phyloP scores from a whole-genome alignment of 257 asterid species.

The Handroanthus guayacan region DNA sequence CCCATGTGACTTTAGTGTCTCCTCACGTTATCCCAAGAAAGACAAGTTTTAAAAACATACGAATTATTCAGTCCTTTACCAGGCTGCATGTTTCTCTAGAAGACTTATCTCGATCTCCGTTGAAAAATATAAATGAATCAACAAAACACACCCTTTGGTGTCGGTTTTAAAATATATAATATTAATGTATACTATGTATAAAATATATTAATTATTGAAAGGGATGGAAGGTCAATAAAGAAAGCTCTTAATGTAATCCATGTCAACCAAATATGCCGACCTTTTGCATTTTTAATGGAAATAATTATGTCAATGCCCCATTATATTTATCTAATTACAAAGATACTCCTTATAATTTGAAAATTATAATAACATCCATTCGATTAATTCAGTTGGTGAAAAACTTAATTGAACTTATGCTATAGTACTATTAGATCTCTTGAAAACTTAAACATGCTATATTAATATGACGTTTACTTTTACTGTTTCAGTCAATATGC shows the following conservation, averaged over 20 bases:
- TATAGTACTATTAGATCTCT: too few species aligned
- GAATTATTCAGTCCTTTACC: constrained; percentile 11
- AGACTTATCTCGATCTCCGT: constrained; percentile 6
- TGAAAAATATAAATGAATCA: constrained; percentile 27
- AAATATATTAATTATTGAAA: constrained; percentile 25
- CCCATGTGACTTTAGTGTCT: constrained; percentile 36
- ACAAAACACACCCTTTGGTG: constrained; percentile 25
- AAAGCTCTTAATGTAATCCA: constrained; percentile 27
- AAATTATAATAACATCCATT: too few species aligned
- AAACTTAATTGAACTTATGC: too few species aligned
- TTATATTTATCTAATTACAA: too few species aligned
- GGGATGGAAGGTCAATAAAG: constrained; percentile 45
- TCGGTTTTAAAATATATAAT: constrained; percentile 25
- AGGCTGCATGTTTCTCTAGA: constrained; percentile 26
- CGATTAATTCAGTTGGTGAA: too few species aligned
- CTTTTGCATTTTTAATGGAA: constrained; percentile 27
- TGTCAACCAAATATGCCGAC: constrained; percentile 40
- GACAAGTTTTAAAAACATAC: constrained; percentile 24
- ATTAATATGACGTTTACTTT: too few species aligned
- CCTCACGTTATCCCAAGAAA: constrained; percentile 31
- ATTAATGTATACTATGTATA: neutral
- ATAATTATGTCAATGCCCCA: too few species aligned
- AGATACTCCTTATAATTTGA: too few species aligned
- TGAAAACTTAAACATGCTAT: too few species aligned
- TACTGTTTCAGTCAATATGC: too few species aligned